A percentile compares a stretch with the other conserved stretches of the same genome.
phyloP scores from a whole-genome alignment of 805 yeast species.

The Suhomyces emberorum region DNA sequence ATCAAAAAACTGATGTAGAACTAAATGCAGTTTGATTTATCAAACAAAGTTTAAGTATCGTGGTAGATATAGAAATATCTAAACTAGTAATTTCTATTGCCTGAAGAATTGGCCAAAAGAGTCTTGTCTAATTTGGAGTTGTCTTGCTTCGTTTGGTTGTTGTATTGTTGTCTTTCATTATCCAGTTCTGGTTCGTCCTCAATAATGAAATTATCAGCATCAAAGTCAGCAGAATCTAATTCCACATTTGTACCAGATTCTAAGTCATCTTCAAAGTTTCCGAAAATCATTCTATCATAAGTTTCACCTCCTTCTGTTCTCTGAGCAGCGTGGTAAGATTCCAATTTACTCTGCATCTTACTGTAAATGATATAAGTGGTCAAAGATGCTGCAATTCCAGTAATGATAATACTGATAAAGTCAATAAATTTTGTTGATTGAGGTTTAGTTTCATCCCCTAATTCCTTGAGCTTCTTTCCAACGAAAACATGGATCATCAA shows the following conservation, averaged over 20 bases:
- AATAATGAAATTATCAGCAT: constrained; percentile 40
- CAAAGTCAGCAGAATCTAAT: constrained; percentile 34
- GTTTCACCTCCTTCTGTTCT: constrained; percentile 8
- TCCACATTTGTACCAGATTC: constrained; percentile 30
- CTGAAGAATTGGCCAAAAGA: constrained; percentile 2
- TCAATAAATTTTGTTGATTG: constrained; percentile 56
- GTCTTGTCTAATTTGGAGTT: background rate
- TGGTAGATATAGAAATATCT: too few relatives aligned
- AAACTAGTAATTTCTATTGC: constrained; percentile 11
- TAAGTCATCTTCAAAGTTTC: constrained; percentile 38
- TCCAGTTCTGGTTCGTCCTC: too few relatives aligned
- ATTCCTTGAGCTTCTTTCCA: constrained; percentile 67
- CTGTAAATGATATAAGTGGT: constrained; percentile 69
- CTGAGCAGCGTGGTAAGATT: constrained; percentile 20
- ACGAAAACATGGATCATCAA: constrained; percentile 70
- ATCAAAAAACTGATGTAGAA: too few relatives aligned
- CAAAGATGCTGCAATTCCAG: constrained; percentile 50
- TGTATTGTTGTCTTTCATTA: constrained; percentile 21
- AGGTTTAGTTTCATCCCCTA: constrained; percentile 57
- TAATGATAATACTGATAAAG: constrained; percentile 54
- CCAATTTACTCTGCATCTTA: constrained; percentile 43
- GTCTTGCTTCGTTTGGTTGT: background rate
- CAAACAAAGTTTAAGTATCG: too few relatives aligned
- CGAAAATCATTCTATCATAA: constrained; percentile 36
- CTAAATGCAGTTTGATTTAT: too few relatives aligned